These are phyloP conservation scores for Coleophoma crateriformis DNA, from an alignment of 2,329 filamentous ascomycete genomes.

Conservation along the genomic window DNA sequence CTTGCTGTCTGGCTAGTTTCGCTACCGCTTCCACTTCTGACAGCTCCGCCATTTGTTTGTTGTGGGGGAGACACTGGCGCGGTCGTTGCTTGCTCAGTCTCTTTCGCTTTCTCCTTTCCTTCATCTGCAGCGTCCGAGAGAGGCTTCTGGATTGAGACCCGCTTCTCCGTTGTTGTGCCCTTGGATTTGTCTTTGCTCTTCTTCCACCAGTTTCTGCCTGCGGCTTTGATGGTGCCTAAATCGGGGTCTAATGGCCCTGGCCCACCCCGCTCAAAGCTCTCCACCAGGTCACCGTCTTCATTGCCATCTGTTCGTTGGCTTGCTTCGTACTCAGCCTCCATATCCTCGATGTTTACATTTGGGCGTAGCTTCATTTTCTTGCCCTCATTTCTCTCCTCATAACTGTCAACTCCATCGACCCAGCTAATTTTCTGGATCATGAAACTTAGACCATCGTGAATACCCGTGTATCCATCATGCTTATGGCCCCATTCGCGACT, in stretches of 20 bases:
- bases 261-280: conserved; percentile 15
- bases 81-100: not conserved
- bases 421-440: conserved; percentile 78
- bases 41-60: too few relatives aligned
- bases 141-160: not conserved
- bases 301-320: conserved; percentile 3
- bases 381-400: conserved; percentile 36
- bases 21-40: too few relatives aligned
- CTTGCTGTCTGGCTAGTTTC: not conserved
- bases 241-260: not conserved
- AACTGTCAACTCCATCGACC: conserved; percentile 66
- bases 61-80: too few relatives aligned
- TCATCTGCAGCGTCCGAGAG: not conserved
- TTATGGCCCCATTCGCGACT: conserved; percentile 72
- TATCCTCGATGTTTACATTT: conserved; percentile 9
- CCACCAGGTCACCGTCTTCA: conserved; percentile 2
- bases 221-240: conserved; percentile 12
- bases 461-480: conserved; percentile 28
- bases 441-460: conserved; percentile 64
- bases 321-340: conserved; percentile 11
- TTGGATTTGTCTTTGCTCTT: not conserved
- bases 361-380: conserved; percentile 25
- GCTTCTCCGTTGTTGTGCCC: not conserved
- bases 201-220: conserved; percentile 20
- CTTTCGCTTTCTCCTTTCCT: not conserved